Evolutionary conservation across 108 stramenopile genomes (phyloP).

Genomic region (Skeletonema costatum): DNA sequence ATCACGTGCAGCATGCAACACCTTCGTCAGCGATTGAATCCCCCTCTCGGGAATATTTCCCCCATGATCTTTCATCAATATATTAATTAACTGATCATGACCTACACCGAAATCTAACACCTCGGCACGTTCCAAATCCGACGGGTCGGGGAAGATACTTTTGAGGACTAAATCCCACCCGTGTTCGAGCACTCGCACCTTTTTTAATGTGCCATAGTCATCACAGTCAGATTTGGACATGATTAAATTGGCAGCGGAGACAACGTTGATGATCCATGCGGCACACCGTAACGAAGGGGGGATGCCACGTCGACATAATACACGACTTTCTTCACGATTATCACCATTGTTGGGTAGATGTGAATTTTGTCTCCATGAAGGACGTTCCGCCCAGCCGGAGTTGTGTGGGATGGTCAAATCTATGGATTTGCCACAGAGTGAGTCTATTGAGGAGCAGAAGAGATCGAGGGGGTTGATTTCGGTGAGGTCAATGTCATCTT

Average conservation of each 20-base stretch:
- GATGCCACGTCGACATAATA: constrained; percentile 33
- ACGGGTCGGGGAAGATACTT: constrained; percentile 34
- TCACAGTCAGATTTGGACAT: constrained; percentile 27
- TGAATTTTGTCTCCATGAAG: not conserved
- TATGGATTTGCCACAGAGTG: constrained; percentile 14
- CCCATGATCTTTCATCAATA: constrained; percentile 28
- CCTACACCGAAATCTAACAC: constrained; percentile 46
- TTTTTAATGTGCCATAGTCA: constrained; percentile 53
- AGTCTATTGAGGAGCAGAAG: constrained; percentile 37
- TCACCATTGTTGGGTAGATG: not conserved
- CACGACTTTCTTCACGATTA: constrained; percentile 19
- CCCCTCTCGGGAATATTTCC: constrained; percentile 33
- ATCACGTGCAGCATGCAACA: constrained; percentile 34
- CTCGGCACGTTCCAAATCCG: constrained; percentile 41
- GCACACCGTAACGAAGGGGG: constrained; percentile 43
- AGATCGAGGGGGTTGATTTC: constrained; percentile 38
- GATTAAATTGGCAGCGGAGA: constrained; percentile 26
- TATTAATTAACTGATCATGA: constrained; percentile 42
- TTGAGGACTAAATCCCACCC: constrained; percentile 43
- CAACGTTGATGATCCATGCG: constrained; percentile 43
- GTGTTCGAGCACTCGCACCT: constrained; percentile 57
- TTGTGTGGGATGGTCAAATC: constrained; percentile 25
- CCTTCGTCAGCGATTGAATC: constrained; percentile 22
- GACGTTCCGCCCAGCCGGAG: constrained; percentile 27
- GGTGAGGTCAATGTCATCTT: constrained; percentile 1